Evolutionary conservation across 352 stramenopile species (phyloP).

Genomic region (Pythium rhizo-oryzae): DNA sequence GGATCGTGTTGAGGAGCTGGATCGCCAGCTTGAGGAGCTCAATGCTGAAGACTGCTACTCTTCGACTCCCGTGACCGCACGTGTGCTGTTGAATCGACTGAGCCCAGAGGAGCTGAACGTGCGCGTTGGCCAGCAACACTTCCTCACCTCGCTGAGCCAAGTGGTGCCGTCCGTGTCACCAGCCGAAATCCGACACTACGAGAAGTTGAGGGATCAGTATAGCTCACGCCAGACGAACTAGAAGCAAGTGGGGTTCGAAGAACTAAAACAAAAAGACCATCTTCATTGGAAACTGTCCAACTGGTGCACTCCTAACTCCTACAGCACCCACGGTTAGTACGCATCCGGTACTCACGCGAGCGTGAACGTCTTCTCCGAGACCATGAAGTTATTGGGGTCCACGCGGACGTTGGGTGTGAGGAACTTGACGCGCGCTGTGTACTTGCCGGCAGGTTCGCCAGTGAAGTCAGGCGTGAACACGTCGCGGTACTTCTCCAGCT

Average conservation of each 20-base stretch:
- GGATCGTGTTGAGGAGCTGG: conserved; percentile 66
- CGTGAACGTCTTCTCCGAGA: conserved; percentile 32
- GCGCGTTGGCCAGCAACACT: conserved; percentile 55
- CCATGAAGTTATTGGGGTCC: conserved; percentile 35
- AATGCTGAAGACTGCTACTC: conserved; percentile 84
- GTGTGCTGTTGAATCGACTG: conserved; percentile 67
- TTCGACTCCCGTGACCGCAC: conserved; percentile 68
- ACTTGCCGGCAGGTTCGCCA: conserved; percentile 13
- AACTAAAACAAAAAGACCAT: not conserved
- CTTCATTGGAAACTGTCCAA: not conserved
- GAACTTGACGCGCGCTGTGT: conserved; percentile 32
- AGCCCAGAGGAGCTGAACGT: conserved; percentile 64
- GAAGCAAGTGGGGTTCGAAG: not conserved
- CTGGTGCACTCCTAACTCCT: not conserved
- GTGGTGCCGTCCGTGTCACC: conserved; percentile 86
- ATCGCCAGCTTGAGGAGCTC: conserved; percentile 65
- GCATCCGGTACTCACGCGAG: conserved; percentile 2
- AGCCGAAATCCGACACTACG: conserved; percentile 87
- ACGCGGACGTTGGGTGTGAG: conserved; percentile 32
- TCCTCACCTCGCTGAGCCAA: conserved; percentile 53
- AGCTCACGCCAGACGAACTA: conserved; percentile 52
- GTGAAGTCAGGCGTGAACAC: conserved; percentile 22
- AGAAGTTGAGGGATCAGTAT: conserved; percentile 87
- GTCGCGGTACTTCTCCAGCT: conserved; percentile 25
- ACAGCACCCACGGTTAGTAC: not conserved